phyloP scores from a whole-genome alignment of 805 yeast species.

The Ogataea neopini region DNA sequence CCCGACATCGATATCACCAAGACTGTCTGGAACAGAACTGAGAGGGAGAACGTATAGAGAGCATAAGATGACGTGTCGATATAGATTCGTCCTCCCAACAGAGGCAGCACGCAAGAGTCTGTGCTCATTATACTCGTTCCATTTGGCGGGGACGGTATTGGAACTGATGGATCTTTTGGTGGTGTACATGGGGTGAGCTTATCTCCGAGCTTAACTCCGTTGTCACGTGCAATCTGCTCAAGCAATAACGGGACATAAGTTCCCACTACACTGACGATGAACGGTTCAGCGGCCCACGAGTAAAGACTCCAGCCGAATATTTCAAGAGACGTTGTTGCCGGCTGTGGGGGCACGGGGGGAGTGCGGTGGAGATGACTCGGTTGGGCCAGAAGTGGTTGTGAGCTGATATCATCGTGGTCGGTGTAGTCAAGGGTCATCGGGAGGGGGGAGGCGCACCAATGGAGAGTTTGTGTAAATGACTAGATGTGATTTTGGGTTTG shows the following conservation, averaged over 20 bases:
- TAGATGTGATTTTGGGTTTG: too few species aligned
- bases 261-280: constrained; percentile 75
- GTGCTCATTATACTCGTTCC: constrained; percentile 5
- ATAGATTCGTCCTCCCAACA: constrained; percentile 36
- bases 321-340: constrained; percentile 41
- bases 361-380: background rate
- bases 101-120: constrained; percentile 36
- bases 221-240: constrained; percentile 71
- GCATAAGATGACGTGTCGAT: constrained; percentile 77
- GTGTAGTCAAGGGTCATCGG: too few species aligned
- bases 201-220: constrained; percentile 65
- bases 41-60: constrained; percentile 66
- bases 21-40: constrained; percentile 72
- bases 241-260: constrained; percentile 73
- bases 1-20: constrained; percentile 75
- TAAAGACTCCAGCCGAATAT: constrained; percentile 70
- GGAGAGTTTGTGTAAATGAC: too few species aligned
- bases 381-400: background rate
- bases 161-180: constrained; percentile 32
- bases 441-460: too few species aligned
- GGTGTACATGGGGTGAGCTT: constrained; percentile 54
- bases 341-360: constrained; percentile 10
- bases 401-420: background rate
- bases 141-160: constrained; percentile 32
- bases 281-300: constrained; percentile 79